Base-by-base conservation (phyloP, 257 asterid genomes). In the Rubia yunnanensis region DNA sequence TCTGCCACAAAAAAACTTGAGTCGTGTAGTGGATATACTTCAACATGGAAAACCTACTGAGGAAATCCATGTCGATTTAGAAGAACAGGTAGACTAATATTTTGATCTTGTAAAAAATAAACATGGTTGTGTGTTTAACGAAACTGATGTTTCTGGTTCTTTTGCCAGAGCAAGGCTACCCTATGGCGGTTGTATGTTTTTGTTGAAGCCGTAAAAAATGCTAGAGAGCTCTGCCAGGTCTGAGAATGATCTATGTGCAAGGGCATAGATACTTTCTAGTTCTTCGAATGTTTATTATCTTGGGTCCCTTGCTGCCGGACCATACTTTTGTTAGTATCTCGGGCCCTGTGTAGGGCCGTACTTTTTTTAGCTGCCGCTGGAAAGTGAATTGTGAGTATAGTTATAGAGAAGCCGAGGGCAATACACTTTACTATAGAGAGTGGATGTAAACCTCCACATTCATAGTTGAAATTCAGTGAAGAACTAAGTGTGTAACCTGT, bases 111-210 rank as follows among this genome's bases (percentile, higher is more conserved):
- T 7, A 5, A 1, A 44, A 44, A 14, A 14, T 17, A 5, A 44
- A 54, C 7, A n/a, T 15, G 39, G 23, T 53, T 26, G 17, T 22
- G 27, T 27, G 24, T 20, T 14, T 34, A 56, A 17, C 35, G 11
- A 17, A 20, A 41, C 10, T 73, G 56, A 17, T 6, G 22, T 10
- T 50, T 38, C 46, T 11, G 28, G 44, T 8, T 22, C 30, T 39
- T 31, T 13, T 62, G 56, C 70, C 69, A 91, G 98, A 94, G 81
- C 64, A 79, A 74, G 10, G 80, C 57, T 26, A 83, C 89, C 1
- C 78, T 84, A 0, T 91, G 98, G 96, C 87, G 94, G 71, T 68
- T 88, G 73, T 78, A 83, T 74, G 80, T 73, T 86, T 91, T 79
- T 30, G 74, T 77, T 26, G 68, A 70, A 68, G 60, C 91, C 1